Evolutionary conservation across 225 moss, liverwort and hornwort genomes (phyloP), one percentile per base, ranked within the genome.

Genomic region (Climacium dendroides): DNA sequence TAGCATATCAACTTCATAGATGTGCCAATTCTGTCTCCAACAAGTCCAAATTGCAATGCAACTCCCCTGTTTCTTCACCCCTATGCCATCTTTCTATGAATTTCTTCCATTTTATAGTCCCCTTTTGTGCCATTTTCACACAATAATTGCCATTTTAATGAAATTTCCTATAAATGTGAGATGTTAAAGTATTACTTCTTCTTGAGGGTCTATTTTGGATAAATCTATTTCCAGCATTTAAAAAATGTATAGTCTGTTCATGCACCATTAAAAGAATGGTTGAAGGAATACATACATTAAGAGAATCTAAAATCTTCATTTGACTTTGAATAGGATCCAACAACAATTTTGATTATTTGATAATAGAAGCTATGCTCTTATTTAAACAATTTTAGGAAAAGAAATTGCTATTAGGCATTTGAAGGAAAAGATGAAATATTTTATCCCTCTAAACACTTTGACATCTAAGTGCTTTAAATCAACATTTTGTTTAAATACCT

Each of bases 371-470:
- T 13, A 13, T 37, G 1, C 0, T 66, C 5, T 66, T n/a, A 20
- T 22, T 7, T 22, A 66, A 3, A 66, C 3, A n/a, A 20, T 66
- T 66, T 66, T n/a, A 7, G 12, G 6, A 6, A n/a, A 11, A n/a
- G 12, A 66, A 66, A 66, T n/a, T 66, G n/a, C n/a, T n/a, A n/a
- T n/a, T n/a, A n/a, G n/a, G n/a, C n/a, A n/a, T n/a, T n/a, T n/a
- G 6, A n/a, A 66, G 66, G 12, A n/a, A n/a, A 66, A n/a, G 4
- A 11, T 66, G 5, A 0, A 65, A 1, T n/a, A 7, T 66, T 66
- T 11, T 11, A n/a, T 1, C 66, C 3, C 12, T 22, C 0, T 22
- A 22, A 66, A 3, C 0, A 3, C 20, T n/a, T 4, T 2, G 0
- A 66, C 11, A n/a, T n/a, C n/a, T 2, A n/a, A 35, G 6, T n/a